Evolutionary conservation across 2,329 filamentous ascomycete species (phyloP).

Genomic region (Hymenoscyphus linearis): DNA sequence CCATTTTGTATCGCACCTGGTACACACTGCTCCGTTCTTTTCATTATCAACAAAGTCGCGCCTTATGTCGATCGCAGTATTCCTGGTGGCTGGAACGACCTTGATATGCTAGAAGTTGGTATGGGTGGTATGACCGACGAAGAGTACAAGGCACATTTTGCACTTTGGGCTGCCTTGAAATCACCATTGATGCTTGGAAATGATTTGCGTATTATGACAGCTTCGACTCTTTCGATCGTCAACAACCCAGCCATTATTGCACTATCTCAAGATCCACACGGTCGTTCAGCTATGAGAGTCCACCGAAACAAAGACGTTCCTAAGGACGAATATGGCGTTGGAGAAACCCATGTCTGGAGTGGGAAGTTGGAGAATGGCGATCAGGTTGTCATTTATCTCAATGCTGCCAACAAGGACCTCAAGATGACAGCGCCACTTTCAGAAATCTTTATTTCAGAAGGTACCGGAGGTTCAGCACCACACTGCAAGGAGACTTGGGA

Average conservation of each 20-base stretch:
- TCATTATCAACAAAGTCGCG: constrained; percentile 19
- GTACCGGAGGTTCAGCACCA: constrained; percentile 36
- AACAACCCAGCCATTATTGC: constrained; percentile 22
- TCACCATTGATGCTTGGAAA: constrained; percentile 21
- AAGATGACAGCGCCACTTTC: constrained; percentile 42
- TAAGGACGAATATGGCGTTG: constrained; percentile 37
- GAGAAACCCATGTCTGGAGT: constrained; percentile 44
- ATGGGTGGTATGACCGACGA: constrained; percentile 22
- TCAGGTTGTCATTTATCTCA: constrained; percentile 42
- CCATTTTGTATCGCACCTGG: constrained; percentile 21
- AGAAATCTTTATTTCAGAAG: constrained; percentile 45
- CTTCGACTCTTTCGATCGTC: constrained; percentile 18
- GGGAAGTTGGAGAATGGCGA: constrained; percentile 37
- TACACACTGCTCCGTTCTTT: constrained; percentile 18
- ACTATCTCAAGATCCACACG: constrained; percentile 19
- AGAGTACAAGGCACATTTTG: constrained; percentile 23
- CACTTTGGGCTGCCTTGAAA: constrained; percentile 21
- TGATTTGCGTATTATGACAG: constrained; percentile 15
- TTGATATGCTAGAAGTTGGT: constrained; percentile 24
- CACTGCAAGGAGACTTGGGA: constrained; percentile 41
- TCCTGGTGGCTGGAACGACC: constrained; percentile 24
- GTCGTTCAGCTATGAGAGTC: constrained; percentile 12
- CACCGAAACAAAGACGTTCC: constrained; percentile 34
- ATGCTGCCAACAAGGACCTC: constrained; percentile 38
- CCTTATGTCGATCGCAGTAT: constrained; percentile 17